phyloP scores from a whole-genome alignment of 225 moss, liverwort and hornwort species.

The Bryoerythrophyllum caledonicum region DNA sequence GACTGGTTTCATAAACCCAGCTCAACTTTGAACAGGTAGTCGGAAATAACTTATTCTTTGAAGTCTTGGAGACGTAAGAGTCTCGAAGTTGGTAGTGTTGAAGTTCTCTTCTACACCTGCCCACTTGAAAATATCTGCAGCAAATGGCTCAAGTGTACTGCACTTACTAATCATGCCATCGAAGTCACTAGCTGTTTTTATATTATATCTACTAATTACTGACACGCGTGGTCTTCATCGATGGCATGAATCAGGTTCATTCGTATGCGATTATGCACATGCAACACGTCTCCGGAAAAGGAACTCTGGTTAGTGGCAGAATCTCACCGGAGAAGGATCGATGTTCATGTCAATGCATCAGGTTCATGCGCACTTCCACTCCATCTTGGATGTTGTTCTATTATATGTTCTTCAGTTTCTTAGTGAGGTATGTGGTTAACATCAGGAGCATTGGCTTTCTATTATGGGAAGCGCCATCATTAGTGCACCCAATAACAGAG shows the following conservation, averaged over 20 bases:
- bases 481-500: slow-evolving; percentile 15
- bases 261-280: slow-evolving; percentile 5
- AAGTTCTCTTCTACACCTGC: not conserved
- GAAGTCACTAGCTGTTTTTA: slow-evolving; percentile 9
- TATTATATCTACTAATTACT: not conserved
- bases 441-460: slow-evolving; percentile 5
- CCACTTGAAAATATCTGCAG: slow-evolving; percentile 2
- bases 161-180: not conserved
- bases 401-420: slow-evolving; percentile 9
- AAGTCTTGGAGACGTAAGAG: not conserved
- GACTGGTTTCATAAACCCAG: slow-evolving; percentile 34
- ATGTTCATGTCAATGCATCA: not conserved
- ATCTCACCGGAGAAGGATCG: not conserved
- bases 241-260: slow-evolving; percentile 20
- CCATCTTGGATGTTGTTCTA: not conserved
- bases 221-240: slow-evolving; percentile 15
- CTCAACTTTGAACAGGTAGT: slow-evolving; percentile 37
- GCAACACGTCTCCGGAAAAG: slow-evolving; percentile 3
- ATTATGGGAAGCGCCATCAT: slow-evolving; percentile 9
- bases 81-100: not conserved
- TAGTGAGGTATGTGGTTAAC: not conserved
- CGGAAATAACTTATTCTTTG: not conserved
- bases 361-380: not conserved
- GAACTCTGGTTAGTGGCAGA: not conserved
- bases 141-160: slow-evolving; percentile 1